These are phyloP conservation scores for Gossypium stocksii DNA, from an alignment of 345 rosid genomes.

Conservation along the genomic window DNA sequence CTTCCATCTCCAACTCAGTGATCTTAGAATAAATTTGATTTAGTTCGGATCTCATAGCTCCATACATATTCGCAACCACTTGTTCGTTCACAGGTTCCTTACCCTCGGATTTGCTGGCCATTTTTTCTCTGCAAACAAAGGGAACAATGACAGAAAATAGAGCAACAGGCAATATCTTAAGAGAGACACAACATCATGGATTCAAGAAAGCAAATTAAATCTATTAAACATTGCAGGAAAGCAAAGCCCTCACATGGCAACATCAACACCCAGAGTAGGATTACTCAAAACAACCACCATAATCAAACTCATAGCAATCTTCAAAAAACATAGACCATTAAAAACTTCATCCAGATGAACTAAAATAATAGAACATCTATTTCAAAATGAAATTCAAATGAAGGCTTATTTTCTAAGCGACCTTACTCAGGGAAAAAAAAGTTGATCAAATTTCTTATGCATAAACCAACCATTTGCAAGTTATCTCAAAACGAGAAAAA, in stretches of 20 bases:
- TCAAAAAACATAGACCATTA: neutral
- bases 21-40: conserved; percentile 90
- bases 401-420: neutral
- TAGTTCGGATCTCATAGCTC: conserved; percentile 66
- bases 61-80: conserved; percentile 61
- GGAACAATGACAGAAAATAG: neutral
- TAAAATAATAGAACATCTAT: neutral
- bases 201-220: neutral
- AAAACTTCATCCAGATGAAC: neutral
- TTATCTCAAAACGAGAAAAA: neutral
- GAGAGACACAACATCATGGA: neutral
- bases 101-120: conserved; percentile 54
- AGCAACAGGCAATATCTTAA: neutral
- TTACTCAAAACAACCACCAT: neutral
- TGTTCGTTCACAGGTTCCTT: conserved; percentile 68
- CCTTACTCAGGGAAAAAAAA: neutral
- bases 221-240: neutral
- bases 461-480: neutral
- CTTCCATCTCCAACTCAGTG: conserved; percentile 94
- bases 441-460: neutral
- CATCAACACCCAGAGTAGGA: neutral
- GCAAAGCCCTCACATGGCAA: neutral
- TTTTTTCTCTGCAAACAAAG: conserved; percentile 29
- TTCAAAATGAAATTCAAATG: neutral
- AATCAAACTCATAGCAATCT: neutral